phyloP scores from a whole-genome alignment of 169 alveolate species.

The Theileria equi region DNA sequence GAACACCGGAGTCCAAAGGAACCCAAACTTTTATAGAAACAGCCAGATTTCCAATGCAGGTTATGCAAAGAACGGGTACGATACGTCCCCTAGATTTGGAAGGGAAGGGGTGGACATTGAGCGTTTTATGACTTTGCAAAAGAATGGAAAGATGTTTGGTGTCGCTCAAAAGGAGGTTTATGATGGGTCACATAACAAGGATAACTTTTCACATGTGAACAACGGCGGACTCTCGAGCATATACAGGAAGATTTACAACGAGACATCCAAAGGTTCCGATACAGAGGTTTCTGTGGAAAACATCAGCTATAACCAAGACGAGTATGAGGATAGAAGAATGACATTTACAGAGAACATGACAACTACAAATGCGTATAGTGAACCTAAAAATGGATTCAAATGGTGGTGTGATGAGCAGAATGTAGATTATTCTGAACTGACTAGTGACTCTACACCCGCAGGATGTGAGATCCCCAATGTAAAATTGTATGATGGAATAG shows the following conservation, averaged over 20 bases:
- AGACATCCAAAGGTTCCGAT: too few relatives aligned
- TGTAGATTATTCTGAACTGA: neutral
- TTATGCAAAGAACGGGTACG: neutral
- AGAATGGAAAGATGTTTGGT: too few relatives aligned
- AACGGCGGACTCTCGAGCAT: neutral
- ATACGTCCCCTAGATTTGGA: slow-evolving; percentile 15
- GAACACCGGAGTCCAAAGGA: neutral
- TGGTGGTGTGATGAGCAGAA: slow-evolving; percentile 62
- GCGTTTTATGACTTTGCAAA: too few relatives aligned
- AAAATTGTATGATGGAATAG: too few relatives aligned
- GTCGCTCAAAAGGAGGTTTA: too few relatives aligned
- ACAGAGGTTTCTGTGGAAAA: too few relatives aligned
- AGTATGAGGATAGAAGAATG: neutral
- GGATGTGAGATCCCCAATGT: too few relatives aligned
- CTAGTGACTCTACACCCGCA: neutral
- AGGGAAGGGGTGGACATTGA: neutral
- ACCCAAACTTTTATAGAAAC: neutral
- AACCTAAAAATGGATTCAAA: slow-evolving; percentile 21
- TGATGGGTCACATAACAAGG: too few relatives aligned
- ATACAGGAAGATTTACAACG: too few relatives aligned
- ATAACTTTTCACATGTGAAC: too few relatives aligned
- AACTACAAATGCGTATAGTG: neutral
- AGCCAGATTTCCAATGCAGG: neutral
- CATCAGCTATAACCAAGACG: too few relatives aligned
- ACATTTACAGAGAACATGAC: neutral